A percentile compares a stretch with the other conserved stretches of the same genome.
phyloP scores from a whole-genome alignment of 805 yeast species.

The Wickerhamiella spandovensis region DNA sequence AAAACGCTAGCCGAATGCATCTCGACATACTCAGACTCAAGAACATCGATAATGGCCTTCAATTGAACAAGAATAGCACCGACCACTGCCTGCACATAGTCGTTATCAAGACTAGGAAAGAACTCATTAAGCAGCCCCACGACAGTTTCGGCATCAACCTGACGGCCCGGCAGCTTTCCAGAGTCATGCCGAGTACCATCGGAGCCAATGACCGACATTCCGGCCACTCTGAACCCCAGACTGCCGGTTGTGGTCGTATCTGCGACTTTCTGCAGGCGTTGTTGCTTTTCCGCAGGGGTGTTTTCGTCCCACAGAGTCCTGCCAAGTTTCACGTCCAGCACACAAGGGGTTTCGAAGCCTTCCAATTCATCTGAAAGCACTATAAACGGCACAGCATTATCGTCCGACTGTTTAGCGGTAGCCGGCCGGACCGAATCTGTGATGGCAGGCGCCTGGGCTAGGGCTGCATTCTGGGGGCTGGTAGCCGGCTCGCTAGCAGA shows the following conservation, averaged over 20 bases:
- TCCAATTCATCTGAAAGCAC: slow-evolving; percentile 59
- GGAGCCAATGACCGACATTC: slow-evolving; percentile 49
- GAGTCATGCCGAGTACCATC: slow-evolving; percentile 35
- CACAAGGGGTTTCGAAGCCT: slow-evolving; percentile 52
- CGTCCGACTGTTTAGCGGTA: too few relatives aligned
- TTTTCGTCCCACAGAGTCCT: slow-evolving; percentile 45
- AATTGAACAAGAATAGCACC: slow-evolving; percentile 43
- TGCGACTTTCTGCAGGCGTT: slow-evolving; percentile 52
- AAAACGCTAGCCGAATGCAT: slow-evolving; percentile 31
- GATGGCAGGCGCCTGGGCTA: neutral
- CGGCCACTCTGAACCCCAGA: slow-evolving; percentile 68
- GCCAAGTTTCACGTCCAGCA: slow-evolving; percentile 80
- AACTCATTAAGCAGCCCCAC: slow-evolving; percentile 37
- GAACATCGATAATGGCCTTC: slow-evolving; percentile 50
- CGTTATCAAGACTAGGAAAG: slow-evolving; percentile 18
- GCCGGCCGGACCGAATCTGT: too few relatives aligned
- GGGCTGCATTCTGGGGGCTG: neutral
- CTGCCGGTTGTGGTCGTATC: slow-evolving; percentile 67
- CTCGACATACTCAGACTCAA: slow-evolving; percentile 31
- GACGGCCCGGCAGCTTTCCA: slow-evolving; percentile 62
- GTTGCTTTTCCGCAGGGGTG: slow-evolving; percentile 45
- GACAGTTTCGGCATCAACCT: slow-evolving; percentile 30
- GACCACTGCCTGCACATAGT: slow-evolving; percentile 24
- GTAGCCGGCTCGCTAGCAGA: neutral
- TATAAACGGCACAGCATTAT: slow-evolving; percentile 21